Conservation (phyloP, 2,329 filamentous ascomycete species). For the Ophiostoma piceae region DNA sequence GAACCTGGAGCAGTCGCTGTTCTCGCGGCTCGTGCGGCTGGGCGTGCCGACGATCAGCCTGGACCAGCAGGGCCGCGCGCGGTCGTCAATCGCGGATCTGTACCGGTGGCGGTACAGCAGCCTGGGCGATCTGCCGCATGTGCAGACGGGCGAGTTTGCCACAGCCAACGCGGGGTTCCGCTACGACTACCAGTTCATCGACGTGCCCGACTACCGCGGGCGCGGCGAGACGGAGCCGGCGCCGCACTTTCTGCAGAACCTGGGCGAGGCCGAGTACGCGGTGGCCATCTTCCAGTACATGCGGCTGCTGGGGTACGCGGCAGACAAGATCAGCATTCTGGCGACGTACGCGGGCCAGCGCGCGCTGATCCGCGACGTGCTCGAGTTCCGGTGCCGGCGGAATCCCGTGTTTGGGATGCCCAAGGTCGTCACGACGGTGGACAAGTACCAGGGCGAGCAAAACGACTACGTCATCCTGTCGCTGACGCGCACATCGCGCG, state of each 20-base stretch:
- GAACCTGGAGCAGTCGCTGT: conserved; percentile 92
- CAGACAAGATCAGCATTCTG: conserved; percentile 75
- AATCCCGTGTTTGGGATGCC: conserved; percentile 85
- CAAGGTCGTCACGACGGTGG: conserved; percentile 85
- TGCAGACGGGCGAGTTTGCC: conserved; percentile 66
- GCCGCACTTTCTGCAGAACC: conserved; percentile 92
- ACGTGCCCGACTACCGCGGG: conserved; percentile 89
- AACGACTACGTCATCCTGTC: conserved; percentile 94
- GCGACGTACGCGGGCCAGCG: conserved; percentile 91
- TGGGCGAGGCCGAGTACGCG: conserved; percentile 94
- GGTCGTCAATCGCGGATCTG: conserved; percentile 78
- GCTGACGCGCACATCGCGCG: conserved; percentile 78
- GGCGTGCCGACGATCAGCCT: conserved; percentile 88
- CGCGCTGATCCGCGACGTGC: conserved; percentile 80
- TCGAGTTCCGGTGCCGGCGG: conserved; percentile 74
- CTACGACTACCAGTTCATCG: conserved; percentile 94
- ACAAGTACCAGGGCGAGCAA: conserved; percentile 98
- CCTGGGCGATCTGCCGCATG: conserved; percentile 71
- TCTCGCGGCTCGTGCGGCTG: conserved; percentile 81
- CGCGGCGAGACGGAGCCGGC: conserved; percentile 82
- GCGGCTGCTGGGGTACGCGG: conserved; percentile 89
- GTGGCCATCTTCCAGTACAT: conserved; percentile 97
- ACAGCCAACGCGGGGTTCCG: conserved; percentile 85
- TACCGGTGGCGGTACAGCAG: conserved; percentile 90
- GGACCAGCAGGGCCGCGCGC: conserved; percentile 87